Conservation (phyloP, 129 eudicot genomes). For the Escallonia rubra region DNA sequence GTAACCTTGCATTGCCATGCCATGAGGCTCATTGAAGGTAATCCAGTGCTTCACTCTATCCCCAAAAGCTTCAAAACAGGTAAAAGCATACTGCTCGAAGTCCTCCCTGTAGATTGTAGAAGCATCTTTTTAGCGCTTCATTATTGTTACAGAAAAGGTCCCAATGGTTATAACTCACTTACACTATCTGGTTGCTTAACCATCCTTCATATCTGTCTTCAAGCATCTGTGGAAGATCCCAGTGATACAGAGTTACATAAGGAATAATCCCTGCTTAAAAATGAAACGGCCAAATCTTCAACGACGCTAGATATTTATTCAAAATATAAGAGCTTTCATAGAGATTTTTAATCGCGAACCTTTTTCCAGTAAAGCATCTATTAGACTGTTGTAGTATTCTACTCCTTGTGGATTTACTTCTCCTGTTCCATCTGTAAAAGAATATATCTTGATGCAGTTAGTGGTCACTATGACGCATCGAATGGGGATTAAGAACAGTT, state of each 20-base stretch:
- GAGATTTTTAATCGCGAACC: slow-evolving; percentile 30
- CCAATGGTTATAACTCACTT: slow-evolving; percentile 5
- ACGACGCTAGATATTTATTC: background rate
- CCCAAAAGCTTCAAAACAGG: slow-evolving; percentile 81
- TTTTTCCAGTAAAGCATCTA: slow-evolving; percentile 74
- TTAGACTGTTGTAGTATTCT: slow-evolving; percentile 67
- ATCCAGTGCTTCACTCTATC: slow-evolving; percentile 93
- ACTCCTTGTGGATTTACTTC: slow-evolving; percentile 80
- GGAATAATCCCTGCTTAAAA: slow-evolving; percentile 72
- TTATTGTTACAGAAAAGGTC: background rate
- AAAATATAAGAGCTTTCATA: background rate
- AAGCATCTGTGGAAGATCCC: slow-evolving; percentile 97
- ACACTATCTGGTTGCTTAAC: slow-evolving; percentile 64
- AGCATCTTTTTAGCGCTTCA: background rate
- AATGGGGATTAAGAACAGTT: background rate
- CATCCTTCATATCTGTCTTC: slow-evolving; percentile 86
- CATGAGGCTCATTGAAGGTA: slow-evolving; percentile 94
- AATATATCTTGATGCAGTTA: slow-evolving; percentile 12
- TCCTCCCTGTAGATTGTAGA: slow-evolving; percentile 52
- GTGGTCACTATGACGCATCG: background rate
- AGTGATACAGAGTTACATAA: slow-evolving; percentile 81
- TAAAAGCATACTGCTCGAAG: slow-evolving; percentile 67
- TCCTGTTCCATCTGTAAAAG: slow-evolving; percentile 84
- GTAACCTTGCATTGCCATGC: slow-evolving; percentile 80
- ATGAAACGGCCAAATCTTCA: slow-evolving; percentile 4